phyloP scores from a whole-genome alignment of 805 yeast species.

The Naumovozyma baii region DNA sequence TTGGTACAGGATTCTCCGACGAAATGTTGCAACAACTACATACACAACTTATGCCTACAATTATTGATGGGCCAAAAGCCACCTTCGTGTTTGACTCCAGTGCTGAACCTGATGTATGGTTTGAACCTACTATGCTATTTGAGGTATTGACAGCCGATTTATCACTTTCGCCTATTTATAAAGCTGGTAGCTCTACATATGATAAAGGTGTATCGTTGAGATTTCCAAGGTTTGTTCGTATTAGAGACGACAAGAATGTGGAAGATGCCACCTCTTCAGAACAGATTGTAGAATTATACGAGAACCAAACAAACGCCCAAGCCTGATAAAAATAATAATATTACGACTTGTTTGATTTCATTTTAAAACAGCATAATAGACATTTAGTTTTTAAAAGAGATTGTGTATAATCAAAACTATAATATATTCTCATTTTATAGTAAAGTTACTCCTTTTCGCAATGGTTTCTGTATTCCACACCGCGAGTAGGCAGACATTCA shows the following conservation, averaged over 20 bases:
- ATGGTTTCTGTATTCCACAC: no score
- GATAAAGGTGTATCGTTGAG: constrained; percentile 82
- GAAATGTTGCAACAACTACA: constrained; percentile 58
- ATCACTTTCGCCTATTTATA: constrained; percentile 79
- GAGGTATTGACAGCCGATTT: constrained; percentile 90
- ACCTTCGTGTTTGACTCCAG: constrained; percentile 60
- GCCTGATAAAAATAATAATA: no score
- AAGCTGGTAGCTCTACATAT: constrained; percentile 63
- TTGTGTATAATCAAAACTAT: no score
- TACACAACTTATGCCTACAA: constrained; percentile 57
- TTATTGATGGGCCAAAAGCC: constrained; percentile 51
- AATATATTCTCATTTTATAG: no score
- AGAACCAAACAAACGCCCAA: constrained; percentile 46
- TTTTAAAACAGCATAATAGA: no score
- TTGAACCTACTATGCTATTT: constrained; percentile 74
- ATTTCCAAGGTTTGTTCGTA: constrained; percentile 76
- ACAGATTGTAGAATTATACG: constrained; percentile 76
- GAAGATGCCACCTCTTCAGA: constrained; percentile 83
- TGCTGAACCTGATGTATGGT: constrained; percentile 88
- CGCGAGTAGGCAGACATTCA: no score
- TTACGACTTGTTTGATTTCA: no score
- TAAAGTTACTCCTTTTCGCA: no score
- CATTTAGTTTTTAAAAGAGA: no score
- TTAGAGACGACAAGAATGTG: constrained; percentile 76
- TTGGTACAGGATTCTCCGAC: constrained; percentile 95